These are phyloP conservation scores for Neurospora tetrasperma DNA, from an alignment of 495 filamentous ascomycete genomes.

Conservation along the genomic window DNA sequence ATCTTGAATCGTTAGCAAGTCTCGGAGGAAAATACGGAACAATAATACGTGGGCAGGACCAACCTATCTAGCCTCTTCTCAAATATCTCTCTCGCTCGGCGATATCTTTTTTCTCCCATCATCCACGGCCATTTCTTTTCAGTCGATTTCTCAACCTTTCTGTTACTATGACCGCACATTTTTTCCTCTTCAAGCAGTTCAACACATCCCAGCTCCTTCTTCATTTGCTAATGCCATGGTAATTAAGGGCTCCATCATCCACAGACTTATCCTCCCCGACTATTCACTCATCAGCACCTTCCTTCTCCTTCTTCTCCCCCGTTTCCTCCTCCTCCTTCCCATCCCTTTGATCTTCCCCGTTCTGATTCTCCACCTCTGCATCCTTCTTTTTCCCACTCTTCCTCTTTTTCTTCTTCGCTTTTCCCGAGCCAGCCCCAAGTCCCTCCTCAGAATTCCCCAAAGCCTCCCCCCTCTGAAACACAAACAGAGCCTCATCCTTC, in stretches of 20 bases:
- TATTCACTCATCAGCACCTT: not conserved
- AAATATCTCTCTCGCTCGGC: not conserved
- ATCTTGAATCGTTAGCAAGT: not conserved
- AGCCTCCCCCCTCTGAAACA: conserved; percentile 30
- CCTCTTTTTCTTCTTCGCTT: not conserved
- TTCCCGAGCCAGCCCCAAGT: not conserved
- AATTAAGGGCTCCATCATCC: not conserved
- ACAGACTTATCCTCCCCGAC: not conserved
- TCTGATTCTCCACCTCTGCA: not conserved
- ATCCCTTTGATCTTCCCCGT: not conserved
- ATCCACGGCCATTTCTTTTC: not conserved
- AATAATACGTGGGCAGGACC: not conserved
- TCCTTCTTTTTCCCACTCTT: not conserved
- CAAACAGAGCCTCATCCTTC: conserved; percentile 45
- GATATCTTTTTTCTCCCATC: not conserved
- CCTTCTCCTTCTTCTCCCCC: not conserved
- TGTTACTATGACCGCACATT: not conserved
- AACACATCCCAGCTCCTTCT: not conserved
- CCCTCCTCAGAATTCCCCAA: not conserved
- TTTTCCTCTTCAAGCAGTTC: not conserved
- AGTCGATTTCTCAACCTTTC: not conserved
- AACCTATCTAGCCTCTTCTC: not conserved
- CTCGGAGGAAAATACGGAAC: not conserved
- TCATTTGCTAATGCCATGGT: not conserved
- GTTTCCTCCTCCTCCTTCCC: not conserved